Conservation (phyloP, 257 asterid genomes). For the Cinchona pubescens region DNA sequence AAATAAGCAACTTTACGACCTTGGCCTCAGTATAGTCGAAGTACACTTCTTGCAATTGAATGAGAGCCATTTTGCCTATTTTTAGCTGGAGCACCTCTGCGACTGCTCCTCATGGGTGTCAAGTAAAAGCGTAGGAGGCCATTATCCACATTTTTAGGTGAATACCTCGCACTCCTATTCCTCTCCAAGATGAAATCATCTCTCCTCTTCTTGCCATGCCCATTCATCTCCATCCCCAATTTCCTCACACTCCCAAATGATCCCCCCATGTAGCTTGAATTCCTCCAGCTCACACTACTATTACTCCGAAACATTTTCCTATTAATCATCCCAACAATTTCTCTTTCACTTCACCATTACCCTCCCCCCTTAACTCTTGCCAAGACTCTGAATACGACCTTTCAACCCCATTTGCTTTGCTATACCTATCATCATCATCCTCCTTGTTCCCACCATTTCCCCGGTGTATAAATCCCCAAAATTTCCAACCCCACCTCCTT, state of each 20-base stretch:
- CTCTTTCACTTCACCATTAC: constrained; percentile 33
- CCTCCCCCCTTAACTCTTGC: constrained; percentile 53
- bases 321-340: too few relatives aligned
- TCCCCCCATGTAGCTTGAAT: constrained; percentile 38
- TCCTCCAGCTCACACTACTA: constrained; percentile 81
- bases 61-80: constrained; percentile 58
- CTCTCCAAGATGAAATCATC: constrained; percentile 70
- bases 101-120: constrained; percentile 70
- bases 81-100: constrained; percentile 59
- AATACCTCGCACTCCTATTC: constrained; percentile 74
- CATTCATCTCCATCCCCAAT: constrained; percentile 47
- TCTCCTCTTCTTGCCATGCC: constrained; percentile 47
- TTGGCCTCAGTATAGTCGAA: constrained; percentile 56
- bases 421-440: constrained; percentile 59
- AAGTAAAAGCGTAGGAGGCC: constrained; percentile 76
- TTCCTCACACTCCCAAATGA: constrained; percentile 57
- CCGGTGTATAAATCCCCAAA: constrained; percentile 63
- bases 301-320: constrained; percentile 62
- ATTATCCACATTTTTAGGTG: constrained; percentile 64
- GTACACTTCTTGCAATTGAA: constrained; percentile 59
- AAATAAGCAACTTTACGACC: constrained; percentile 35
- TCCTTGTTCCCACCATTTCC: constrained; percentile 50
- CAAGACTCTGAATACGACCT: constrained; percentile 68
- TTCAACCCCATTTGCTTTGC: constrained; percentile 61
- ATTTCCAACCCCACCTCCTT: constrained; percentile 67